These are phyloP conservation scores for Setaria viridis DNA, from an alignment of 202 grass and related monocot genomes.

Conservation along the genomic window DNA sequence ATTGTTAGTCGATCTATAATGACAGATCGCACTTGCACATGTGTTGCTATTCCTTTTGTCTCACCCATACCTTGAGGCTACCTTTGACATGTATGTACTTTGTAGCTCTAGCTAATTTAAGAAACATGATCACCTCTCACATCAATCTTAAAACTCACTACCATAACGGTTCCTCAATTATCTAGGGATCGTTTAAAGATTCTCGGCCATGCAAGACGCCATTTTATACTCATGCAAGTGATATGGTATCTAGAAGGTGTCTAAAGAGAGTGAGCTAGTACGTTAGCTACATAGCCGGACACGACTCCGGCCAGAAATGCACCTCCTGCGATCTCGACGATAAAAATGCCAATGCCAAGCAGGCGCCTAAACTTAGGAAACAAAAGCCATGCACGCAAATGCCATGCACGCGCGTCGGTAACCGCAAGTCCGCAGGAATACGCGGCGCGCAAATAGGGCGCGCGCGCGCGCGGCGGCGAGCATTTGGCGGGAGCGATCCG, in stretches of 20 bases:
- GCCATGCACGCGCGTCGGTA: slow-evolving; percentile 13
- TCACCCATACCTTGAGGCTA: too few relatives aligned
- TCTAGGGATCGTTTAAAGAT: too few relatives aligned
- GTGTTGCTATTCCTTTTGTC: too few relatives aligned
- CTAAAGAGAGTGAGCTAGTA: slow-evolving; percentile 18
- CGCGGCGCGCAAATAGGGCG: neutral
- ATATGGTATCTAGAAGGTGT: neutral
- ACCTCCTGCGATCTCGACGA: neutral
- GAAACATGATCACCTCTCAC: too few relatives aligned
- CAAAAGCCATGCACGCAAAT: neutral
- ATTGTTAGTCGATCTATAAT: too few relatives aligned
- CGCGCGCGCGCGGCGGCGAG: slow-evolving; percentile 37
- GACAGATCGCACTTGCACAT: too few relatives aligned
- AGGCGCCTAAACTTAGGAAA: slow-evolving; percentile 16
- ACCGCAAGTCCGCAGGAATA: neutral
- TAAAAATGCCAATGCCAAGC: neutral
- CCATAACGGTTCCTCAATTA: too few relatives aligned
- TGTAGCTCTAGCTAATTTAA: too few relatives aligned
- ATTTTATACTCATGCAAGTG: too few relatives aligned
- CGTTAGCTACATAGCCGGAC: neutral
- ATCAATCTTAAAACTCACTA: too few relatives aligned
- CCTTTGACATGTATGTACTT: too few relatives aligned
- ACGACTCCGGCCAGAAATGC: neutral
- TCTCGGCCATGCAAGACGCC: too few relatives aligned
- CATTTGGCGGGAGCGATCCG: slow-evolving; percentile 52